These are phyloP conservation scores for Aegilops speltoides DNA, from an alignment of 176 grass and related monocot genomes.

Conservation along the genomic window DNA sequence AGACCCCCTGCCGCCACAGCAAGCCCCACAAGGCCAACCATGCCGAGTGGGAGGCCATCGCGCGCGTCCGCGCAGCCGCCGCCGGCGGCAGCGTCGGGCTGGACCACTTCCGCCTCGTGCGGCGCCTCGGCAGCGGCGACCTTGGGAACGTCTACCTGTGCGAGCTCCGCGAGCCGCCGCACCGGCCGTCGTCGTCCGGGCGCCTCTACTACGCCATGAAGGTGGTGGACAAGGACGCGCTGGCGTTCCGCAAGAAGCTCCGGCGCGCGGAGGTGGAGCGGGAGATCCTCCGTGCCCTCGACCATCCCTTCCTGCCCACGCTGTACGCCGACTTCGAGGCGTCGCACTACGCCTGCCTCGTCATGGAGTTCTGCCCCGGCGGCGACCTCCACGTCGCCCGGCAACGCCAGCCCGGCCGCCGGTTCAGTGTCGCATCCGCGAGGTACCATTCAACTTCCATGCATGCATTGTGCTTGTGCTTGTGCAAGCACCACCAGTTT, in stretches of 20 bases:
- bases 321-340: constrained; percentile 90
- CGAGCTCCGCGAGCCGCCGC: constrained; percentile 57
- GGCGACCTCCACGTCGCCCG: constrained; percentile 84
- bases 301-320: constrained; percentile 90
- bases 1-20: constrained; percentile 12
- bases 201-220: constrained; percentile 81
- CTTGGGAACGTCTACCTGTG: constrained; percentile 91
- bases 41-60: constrained; percentile 87
- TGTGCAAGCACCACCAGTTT: neutral
- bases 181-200: neutral
- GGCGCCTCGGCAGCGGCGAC: constrained; percentile 81
- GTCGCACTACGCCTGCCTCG: constrained; percentile 83
- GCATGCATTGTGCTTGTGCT: neutral
- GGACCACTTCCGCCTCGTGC: constrained; percentile 87
- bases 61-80: constrained; percentile 35
- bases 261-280: constrained; percentile 79
- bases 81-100: constrained; percentile 53
- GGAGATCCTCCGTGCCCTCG: constrained; percentile 72
- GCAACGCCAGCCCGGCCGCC: constrained; percentile 64
- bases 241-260: constrained; percentile 83
- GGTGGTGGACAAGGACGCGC: constrained; percentile 80
- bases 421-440: constrained; percentile 57
- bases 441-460: constrained; percentile 32
- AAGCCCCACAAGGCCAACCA: constrained; percentile 92
- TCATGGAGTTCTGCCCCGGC: constrained; percentile 95